Evolutionary conservation across 345 rosid genomes (phyloP).

Genomic region (Ceriops decandra): DNA sequence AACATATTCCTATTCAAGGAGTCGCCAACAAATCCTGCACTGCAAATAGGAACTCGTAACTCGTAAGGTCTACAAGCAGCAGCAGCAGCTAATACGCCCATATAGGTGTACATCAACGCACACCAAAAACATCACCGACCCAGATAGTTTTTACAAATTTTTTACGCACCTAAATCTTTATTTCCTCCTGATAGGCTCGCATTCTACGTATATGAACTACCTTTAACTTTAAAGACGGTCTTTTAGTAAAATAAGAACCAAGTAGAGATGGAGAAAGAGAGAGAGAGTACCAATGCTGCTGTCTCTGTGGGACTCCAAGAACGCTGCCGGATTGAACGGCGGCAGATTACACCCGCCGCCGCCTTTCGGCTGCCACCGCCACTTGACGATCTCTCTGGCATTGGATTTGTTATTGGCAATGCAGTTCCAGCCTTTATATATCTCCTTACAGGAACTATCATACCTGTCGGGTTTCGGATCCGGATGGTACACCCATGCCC

Average conservation of each 20-base stretch:
- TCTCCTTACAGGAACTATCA: constrained; percentile 71
- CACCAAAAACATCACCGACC: neutral
- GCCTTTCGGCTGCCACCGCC: constrained; percentile 80
- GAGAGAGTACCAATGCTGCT: constrained; percentile 59
- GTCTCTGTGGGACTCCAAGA: constrained; percentile 51
- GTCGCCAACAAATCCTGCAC: constrained; percentile 96
- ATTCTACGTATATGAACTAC: neutral
- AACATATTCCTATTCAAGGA: constrained; percentile 97
- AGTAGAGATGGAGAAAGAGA: neutral
- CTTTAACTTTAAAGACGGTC: neutral
- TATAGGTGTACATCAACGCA: neutral
- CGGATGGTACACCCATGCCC: constrained; percentile 75
- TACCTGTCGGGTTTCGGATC: constrained; percentile 36
- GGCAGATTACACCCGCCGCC: constrained; percentile 43
- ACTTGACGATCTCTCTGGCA: constrained; percentile 48
- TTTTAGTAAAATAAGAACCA: neutral
- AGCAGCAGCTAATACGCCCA: neutral
- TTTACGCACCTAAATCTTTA: neutral
- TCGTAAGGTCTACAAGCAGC: constrained; percentile 28
- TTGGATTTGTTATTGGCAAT: constrained; percentile 62
- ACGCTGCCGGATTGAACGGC: constrained; percentile 53
- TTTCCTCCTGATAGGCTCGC: neutral
- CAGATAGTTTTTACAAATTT: neutral
- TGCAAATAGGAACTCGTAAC: constrained; percentile 20
- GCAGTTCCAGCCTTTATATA: constrained; percentile 96